Evolutionary conservation across 2,329 filamentous ascomycete genomes (phyloP).

Genomic region (Plenodomus biglobosus): DNA sequence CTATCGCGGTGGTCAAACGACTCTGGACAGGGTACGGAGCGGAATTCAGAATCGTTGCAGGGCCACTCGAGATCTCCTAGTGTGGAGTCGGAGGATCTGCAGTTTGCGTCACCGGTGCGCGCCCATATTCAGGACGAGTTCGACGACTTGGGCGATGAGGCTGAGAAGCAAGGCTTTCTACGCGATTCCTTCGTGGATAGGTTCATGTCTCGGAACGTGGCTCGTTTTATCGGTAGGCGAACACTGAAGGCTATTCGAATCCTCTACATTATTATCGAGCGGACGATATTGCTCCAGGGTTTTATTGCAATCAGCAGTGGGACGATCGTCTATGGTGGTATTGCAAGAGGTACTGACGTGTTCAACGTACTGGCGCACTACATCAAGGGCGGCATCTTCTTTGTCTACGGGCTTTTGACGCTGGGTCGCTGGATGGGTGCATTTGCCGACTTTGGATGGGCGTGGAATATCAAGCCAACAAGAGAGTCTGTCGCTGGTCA

Average conservation of each 20-base stretch:
- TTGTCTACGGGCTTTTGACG: conserved; percentile 86
- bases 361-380: conserved; percentile 91
- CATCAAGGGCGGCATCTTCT: conserved; percentile 92
- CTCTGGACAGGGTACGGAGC: conserved; percentile 67
- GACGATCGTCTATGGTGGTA: conserved; percentile 74
- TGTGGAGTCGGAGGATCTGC: conserved; percentile 49
- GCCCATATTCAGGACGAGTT: conserved; percentile 41
- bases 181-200: conserved; percentile 51
- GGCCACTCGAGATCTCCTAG: conserved; percentile 66
- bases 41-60: conserved; percentile 65
- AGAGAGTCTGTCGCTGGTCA: conserved; percentile 61
- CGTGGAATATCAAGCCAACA: conserved; percentile 82
- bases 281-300: conserved; percentile 74
- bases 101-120: conserved; percentile 42
- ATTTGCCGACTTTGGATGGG: conserved; percentile 90
- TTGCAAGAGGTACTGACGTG: conserved; percentile 71
- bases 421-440: conserved; percentile 87
- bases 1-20: conserved; percentile 48
- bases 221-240: conserved; percentile 56
- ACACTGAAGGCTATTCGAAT: conserved; percentile 61
- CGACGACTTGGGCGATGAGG: conserved; percentile 51
- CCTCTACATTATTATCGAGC: conserved; percentile 69
- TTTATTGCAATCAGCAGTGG: conserved; percentile 74
- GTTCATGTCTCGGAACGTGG: conserved; percentile 58
- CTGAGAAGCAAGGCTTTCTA: conserved; percentile 52